Conservation (phyloP, 1,139 yeast genomes). For the Geotrichum siamense region DNA sequence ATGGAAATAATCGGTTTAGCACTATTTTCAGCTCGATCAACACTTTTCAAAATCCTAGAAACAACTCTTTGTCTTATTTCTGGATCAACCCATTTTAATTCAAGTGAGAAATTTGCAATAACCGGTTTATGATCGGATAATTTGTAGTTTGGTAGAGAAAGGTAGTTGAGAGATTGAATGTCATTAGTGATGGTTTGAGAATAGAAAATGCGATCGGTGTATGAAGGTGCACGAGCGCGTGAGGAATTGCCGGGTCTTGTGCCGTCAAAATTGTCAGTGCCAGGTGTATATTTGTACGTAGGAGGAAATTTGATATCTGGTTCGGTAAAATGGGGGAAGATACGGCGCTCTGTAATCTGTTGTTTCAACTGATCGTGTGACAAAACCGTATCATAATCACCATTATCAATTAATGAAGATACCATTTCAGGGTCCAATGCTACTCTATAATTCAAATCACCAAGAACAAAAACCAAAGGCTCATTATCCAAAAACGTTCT, state of each 20-base stretch:
- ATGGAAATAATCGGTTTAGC: slow-evolving; percentile 37
- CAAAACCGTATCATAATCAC: slow-evolving; percentile 44
- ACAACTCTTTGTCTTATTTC: slow-evolving; percentile 35
- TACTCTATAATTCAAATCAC: slow-evolving; percentile 70
- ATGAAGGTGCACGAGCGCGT: slow-evolving; percentile 61
- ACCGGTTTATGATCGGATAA: slow-evolving; percentile 79
- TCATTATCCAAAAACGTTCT: neutral
- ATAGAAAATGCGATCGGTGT: slow-evolving; percentile 65
- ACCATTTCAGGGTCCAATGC: slow-evolving; percentile 42
- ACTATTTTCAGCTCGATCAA: slow-evolving; percentile 41
- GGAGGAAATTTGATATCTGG: slow-evolving; percentile 61
- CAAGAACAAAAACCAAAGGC: slow-evolving; percentile 46
- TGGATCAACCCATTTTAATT: slow-evolving; percentile 45
- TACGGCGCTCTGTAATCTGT: slow-evolving; percentile 47
- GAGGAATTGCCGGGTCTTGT: slow-evolving; percentile 37
- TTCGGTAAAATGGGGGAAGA: slow-evolving; percentile 60
- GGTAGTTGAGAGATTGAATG: slow-evolving; percentile 22
- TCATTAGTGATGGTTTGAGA: neutral
- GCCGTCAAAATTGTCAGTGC: slow-evolving; percentile 38
- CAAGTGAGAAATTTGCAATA: slow-evolving; percentile 43
- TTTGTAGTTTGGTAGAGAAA: slow-evolving; percentile 31
- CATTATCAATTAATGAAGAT: slow-evolving; percentile 39
- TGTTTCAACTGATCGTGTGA: slow-evolving; percentile 52
- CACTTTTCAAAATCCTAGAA: slow-evolving; percentile 34
- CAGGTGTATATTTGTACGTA: slow-evolving; percentile 53